phyloP scores from a whole-genome alignment of 176 grass and related monocot genomes.

The Tillandsia leiboldiana region DNA sequence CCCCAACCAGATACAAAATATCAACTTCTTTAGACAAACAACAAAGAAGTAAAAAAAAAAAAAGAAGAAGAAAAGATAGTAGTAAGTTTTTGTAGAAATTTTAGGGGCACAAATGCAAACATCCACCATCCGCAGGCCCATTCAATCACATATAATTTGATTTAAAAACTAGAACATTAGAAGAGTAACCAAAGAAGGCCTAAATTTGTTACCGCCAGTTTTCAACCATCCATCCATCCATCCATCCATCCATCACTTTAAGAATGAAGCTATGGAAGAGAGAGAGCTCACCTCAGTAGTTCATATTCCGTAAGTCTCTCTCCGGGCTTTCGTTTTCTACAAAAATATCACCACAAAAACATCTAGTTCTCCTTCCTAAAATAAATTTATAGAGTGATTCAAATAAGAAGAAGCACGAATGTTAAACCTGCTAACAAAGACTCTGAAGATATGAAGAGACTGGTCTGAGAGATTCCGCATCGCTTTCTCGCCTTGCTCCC shows the following conservation, averaged over 20 bases:
- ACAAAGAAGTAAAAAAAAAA: too few species aligned
- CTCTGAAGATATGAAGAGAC: constrained; percentile 67
- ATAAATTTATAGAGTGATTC: not conserved
- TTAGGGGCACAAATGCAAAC: too few species aligned
- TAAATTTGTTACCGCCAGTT: too few species aligned
- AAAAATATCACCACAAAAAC: constrained; percentile 14
- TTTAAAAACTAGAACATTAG: too few species aligned
- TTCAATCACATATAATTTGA: too few species aligned
- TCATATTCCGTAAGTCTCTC: constrained; percentile 44
- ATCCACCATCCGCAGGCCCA: too few species aligned
- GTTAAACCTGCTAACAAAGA: constrained; percentile 52
- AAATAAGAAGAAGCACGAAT: not conserved
- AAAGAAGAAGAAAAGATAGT: too few species aligned
- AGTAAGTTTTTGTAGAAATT: too few species aligned
- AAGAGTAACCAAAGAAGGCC: not conserved
- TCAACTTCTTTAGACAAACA: not conserved
- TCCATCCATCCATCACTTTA: not conserved
- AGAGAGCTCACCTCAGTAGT: constrained; percentile 52
- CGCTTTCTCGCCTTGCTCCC: constrained; percentile 32
- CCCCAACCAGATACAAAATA: not conserved
- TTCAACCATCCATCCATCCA: too few species aligned
- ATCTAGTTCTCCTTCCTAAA: not conserved
- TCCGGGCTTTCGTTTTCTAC: constrained; percentile 13
- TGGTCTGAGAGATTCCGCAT: constrained; percentile 41
- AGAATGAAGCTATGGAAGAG: not conserved